Base-by-base conservation (phyloP, 768 basidiomycete genomes). In the Boletus barrowsii region DNA sequence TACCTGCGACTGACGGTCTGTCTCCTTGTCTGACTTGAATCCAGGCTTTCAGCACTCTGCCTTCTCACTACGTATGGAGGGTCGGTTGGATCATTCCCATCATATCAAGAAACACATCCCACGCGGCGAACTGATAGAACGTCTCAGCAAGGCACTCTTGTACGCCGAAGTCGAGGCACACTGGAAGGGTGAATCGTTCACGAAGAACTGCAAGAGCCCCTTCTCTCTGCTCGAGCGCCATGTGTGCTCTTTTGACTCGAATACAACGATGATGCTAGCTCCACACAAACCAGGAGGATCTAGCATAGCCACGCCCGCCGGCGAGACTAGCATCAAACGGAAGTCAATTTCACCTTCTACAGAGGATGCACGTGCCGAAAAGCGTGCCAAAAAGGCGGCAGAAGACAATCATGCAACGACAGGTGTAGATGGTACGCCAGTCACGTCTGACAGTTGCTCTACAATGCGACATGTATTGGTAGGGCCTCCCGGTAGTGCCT, bases 121-220 rank as follows among this genome's bases (percentile, higher is more conserved):
- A 24, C 83, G 90, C 18, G 91, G 91, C 11, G 88, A 92, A 66
- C 79, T 93, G 24, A 75, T 91, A 39, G 89, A 93, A 53, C 82
- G 92, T 22, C 80, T 93, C 33, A 79, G 81, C 66, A 93, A 90
- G 71, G 83, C 91, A 4, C 73, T 93, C 17, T 79, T 93, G 10
- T 93, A 90, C 60, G 75, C 79, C 18, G 91, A 93, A 72, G 88
- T 88, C 49, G 91, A 93, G 74, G 79, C 85, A 8, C 91, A 93
- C 62, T 93, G 88, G 85, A 81, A 82, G 56, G 79, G 78, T 10
- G 83, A 83, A 64, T 73, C 76, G 35, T 72, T 87, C 54, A 78
- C 82, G 8, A 76, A 73, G 42, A 83, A 80, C 61, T 93, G 91
- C 78, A 84, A 82, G 64, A 75, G 79, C 33, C 68, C 77, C 11